Percentiles rank a stretch among this genome's conserved stretches.
Evolutionary conservation across 2,329 filamentous ascomycete genomes (phyloP).

Genomic region (Cladosporium sp.): DNA sequence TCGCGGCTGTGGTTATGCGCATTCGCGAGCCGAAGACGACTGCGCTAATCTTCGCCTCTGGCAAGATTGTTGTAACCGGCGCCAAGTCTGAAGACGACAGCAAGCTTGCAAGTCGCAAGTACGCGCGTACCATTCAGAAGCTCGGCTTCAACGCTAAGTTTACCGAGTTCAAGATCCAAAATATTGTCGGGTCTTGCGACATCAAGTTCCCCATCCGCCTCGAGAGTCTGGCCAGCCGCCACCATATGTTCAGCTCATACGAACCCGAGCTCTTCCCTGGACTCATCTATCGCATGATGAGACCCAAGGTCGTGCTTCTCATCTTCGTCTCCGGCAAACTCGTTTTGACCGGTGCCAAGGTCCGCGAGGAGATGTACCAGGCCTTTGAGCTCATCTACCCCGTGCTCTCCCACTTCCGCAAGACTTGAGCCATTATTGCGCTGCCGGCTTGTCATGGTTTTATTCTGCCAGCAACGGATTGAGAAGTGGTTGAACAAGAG

Average conservation of each 20-base stretch:
- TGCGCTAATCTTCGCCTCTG: constrained; percentile 93
- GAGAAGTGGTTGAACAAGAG: too few relatives aligned
- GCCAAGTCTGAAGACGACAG: constrained; percentile 98
- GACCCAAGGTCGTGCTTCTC: constrained; percentile 96
- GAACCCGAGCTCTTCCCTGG: constrained; percentile 98
- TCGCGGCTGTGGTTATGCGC: constrained; percentile 98
- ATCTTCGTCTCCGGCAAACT: constrained; percentile 99
- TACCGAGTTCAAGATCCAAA: constrained; percentile 99
- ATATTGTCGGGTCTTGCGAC: constrained; percentile 97
- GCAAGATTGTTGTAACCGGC: constrained; percentile 99
- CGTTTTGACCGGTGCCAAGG: constrained; percentile 94
- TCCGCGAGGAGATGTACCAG: constrained; percentile 96
- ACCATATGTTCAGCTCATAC: constrained; percentile 99
- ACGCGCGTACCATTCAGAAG: constrained; percentile 99
- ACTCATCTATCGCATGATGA: constrained; percentile 99
- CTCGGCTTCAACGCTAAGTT: constrained; percentile 99
- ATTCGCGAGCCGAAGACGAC: constrained; percentile 99
- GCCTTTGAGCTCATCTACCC: constrained; percentile 97
- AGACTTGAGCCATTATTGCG: constrained; percentile 34
- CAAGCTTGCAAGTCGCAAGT: constrained; percentile 94
- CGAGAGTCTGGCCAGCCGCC: constrained; percentile 90
- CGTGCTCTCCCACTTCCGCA: constrained; percentile 65
- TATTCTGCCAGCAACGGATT: too few relatives aligned
- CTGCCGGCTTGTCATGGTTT: too few relatives aligned
- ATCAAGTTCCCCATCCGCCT: constrained; percentile 99